Evolutionary conservation across 2,329 filamentous ascomycete species (phyloP).

Genomic region (Orbilia javanica): DNA sequence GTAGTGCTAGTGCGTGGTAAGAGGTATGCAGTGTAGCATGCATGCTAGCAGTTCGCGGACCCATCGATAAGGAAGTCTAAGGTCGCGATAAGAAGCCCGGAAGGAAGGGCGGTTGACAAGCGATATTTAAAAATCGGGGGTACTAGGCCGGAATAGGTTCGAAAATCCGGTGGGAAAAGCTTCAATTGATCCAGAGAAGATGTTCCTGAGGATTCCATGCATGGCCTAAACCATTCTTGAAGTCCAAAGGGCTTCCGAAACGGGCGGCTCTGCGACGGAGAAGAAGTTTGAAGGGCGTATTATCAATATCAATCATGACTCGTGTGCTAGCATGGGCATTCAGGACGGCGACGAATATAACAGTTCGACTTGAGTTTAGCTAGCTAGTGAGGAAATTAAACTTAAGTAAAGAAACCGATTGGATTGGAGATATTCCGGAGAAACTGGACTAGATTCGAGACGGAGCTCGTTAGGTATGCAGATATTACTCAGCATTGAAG

Average conservation of each 20-base stretch:
- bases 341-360: slow-evolving; percentile 14
- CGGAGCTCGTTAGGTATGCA: neutral
- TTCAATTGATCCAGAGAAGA: slow-evolving; percentile 8
- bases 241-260: neutral
- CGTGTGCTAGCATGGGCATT: neutral
- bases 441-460: neutral
- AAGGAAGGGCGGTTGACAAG: slow-evolving; percentile 33
- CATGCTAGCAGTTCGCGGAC: neutral
- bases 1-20: too few relatives aligned
- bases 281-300: slow-evolving; percentile 7
- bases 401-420: neutral
- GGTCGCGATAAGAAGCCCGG: slow-evolving; percentile 40
- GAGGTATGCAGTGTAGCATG: neutral
- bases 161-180: slow-evolving; percentile 18
- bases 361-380: too few relatives aligned
- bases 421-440: slow-evolving; percentile 1
- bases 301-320: slow-evolving; percentile 21
- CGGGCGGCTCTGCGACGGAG: slow-evolving; percentile 8
- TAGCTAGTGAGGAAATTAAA: too few relatives aligned
- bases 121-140: slow-evolving; percentile 40
- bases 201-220: neutral
- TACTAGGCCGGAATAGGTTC: slow-evolving; percentile 42
- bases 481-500: slow-evolving; percentile 11
- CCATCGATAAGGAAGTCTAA: slow-evolving; percentile 27
- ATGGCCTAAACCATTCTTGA: neutral